A percentile compares a stretch with the other conserved stretches of the same genome.
These are phyloP conservation scores for Cytospora paraplurivora DNA, from an alignment of 2,329 filamentous ascomycete species.

Conservation along the genomic window DNA sequence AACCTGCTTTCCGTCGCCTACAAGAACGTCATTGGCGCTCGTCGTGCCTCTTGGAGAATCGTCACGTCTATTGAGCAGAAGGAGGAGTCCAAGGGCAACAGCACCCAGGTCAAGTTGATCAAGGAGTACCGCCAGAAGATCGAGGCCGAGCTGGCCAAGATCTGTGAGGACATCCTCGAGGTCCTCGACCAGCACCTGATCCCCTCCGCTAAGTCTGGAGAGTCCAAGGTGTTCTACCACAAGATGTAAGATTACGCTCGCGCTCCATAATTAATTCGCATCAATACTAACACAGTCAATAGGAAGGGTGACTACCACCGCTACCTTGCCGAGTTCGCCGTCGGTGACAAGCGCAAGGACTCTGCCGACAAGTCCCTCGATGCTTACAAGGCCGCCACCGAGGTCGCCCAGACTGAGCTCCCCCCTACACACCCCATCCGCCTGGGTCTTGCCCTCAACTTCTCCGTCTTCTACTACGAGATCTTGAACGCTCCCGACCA, in stretches of 20 bases:
- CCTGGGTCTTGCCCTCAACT: conserved; percentile 89
- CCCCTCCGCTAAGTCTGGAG: conserved; percentile 88
- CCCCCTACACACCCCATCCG: conserved; percentile 92
- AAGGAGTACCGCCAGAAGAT: conserved; percentile 99
- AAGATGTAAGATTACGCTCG: conserved; percentile 72
- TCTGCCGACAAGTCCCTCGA: conserved; percentile 93
- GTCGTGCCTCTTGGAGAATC: conserved; percentile 97
- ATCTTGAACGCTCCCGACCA: conserved; percentile 98
- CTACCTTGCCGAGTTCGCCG: conserved; percentile 95
- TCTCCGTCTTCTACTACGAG: conserved; percentile 99
- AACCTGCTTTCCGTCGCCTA: conserved; percentile 97
- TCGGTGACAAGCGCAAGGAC: conserved; percentile 91
- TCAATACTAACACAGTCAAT: conserved; percentile 33
- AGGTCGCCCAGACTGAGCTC: conserved; percentile 86
- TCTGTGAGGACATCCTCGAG: conserved; percentile 96
- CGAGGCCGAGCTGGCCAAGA: conserved; percentile 92
- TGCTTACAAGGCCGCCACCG: conserved; percentile 93
- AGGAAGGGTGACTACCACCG: conserved; percentile 99
- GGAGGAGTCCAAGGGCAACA: conserved; percentile 98
- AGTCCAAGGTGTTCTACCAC: conserved; percentile 99
- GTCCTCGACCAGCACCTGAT: conserved; percentile 94
- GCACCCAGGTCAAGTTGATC: conserved; percentile 85
- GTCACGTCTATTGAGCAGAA: conserved; percentile 99
- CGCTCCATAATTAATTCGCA: neutral
- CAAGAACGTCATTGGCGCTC: conserved; percentile 98